Conservation (phyloP, 2,329 filamentous ascomycete genomes). For the Rhexocercosporidium sp. region DNA sequence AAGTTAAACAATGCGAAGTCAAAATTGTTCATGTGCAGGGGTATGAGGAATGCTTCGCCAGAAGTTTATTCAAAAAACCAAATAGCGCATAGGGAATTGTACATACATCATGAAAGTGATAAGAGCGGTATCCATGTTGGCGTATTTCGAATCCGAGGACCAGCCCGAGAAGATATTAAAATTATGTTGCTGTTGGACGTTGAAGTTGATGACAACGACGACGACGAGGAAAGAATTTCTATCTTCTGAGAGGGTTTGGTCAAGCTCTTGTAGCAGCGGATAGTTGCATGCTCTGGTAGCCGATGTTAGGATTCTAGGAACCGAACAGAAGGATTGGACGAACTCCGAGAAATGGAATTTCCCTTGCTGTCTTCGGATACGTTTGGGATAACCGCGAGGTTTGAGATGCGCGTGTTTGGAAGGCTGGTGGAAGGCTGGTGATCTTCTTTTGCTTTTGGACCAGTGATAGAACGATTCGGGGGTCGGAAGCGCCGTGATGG, state of each 20-base stretch:
- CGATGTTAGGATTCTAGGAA: conserved; percentile 10
- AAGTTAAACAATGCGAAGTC: not conserved
- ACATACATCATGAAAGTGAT: conserved; percentile 74
- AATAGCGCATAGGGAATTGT: conserved; percentile 16
- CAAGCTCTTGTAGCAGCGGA: conserved; percentile 26
- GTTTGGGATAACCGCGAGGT: conserved; percentile 32
- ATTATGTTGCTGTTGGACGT: conserved; percentile 13
- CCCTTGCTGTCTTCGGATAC: conserved; percentile 11
- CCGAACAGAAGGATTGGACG: conserved; percentile 1
- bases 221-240: conserved; percentile 2
- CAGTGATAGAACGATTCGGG: conserved; percentile 21
- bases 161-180: conserved; percentile 24
- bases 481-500: conserved; percentile 27
- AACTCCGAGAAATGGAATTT: conserved; percentile 7
- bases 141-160: conserved; percentile 19
- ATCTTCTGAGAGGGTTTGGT: conserved; percentile 19
- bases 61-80: conserved; percentile 12
- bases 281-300: conserved; percentile 22
- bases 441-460: conserved; percentile 19
- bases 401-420: conserved; percentile 23
- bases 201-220: conserved; percentile 13
- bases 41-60: conserved; percentile 3
- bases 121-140: conserved; percentile 58
- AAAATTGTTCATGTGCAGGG: conserved; percentile 4
- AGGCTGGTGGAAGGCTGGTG: conserved; percentile 21